Conservation (phyloP, 2,329 filamentous ascomycete species). For the Colletotrichum shisoi region DNA sequence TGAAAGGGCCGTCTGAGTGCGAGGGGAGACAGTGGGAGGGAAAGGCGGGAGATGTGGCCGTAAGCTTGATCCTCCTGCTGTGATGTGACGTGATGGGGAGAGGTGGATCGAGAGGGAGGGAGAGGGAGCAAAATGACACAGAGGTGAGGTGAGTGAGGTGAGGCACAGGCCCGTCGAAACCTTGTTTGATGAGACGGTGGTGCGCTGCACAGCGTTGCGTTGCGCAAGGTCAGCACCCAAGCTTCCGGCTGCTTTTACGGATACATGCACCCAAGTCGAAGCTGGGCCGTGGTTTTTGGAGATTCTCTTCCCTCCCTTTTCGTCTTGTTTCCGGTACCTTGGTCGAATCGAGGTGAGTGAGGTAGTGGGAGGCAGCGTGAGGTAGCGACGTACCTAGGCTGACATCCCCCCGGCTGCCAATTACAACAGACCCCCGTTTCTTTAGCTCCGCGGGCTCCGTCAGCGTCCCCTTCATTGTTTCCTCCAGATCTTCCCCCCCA, state of each 20-base stretch:
- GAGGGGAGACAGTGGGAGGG: not conserved
- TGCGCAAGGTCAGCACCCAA: slow-evolving; percentile 23
- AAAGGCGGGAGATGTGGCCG: not conserved
- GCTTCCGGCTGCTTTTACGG: slow-evolving; percentile 3
- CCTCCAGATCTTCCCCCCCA: slow-evolving; percentile 6
- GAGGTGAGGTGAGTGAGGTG: not conserved
- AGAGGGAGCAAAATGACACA: not conserved
- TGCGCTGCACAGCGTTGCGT: slow-evolving; percentile 1
- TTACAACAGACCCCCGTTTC: slow-evolving; percentile 16
- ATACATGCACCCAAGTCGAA: not conserved
- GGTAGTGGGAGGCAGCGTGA: not conserved
- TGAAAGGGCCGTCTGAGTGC: not conserved
- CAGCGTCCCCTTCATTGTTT: slow-evolving; percentile 4
- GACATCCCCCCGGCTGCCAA: slow-evolving; percentile 4
- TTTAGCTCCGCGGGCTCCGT: slow-evolving; percentile 22
- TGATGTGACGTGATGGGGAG: not conserved
- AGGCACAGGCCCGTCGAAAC: slow-evolving; percentile 31
- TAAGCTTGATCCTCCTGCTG: slow-evolving; percentile 2
- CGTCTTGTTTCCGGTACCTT: too few species aligned
- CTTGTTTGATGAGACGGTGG: slow-evolving; percentile 34
- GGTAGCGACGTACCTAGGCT: not conserved
- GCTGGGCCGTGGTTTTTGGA: not conserved
- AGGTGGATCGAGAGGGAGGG: slow-evolving; percentile 1
- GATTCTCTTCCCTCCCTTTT: too few species aligned
- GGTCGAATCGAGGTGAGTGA: not conserved